These are phyloP conservation scores for Diplosphaera chodatii DNA, from an alignment of 139 green algal species.

Conservation along the genomic window DNA sequence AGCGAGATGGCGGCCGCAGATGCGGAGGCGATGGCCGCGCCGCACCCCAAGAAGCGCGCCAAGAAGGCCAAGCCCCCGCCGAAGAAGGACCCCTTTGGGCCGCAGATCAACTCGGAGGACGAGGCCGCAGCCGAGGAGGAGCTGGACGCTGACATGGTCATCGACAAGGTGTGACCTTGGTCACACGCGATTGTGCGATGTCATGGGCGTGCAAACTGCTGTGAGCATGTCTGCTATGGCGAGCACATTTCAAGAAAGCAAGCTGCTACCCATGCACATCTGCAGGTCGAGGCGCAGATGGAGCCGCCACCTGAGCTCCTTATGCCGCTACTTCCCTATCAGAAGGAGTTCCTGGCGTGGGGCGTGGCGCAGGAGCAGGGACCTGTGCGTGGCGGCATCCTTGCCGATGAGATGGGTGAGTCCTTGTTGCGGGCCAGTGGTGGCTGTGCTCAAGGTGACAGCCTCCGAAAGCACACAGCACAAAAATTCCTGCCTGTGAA, in stretches of 20 bases:
- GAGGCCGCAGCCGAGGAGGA: conserved; percentile 19
- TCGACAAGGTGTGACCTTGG: conserved; percentile 14
- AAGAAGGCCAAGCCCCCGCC: not conserved
- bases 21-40: not conserved
- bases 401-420: conserved; percentile 74
- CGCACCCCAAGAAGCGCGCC: not conserved
- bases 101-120: not conserved
- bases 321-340: conserved; percentile 87
- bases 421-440: too few relatives aligned
- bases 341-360: conserved; percentile 87
- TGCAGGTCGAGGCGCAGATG: conserved; percentile 27
- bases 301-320: conserved; percentile 66
- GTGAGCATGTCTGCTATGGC: too few relatives aligned
- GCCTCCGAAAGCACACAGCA: too few relatives aligned
- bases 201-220: too few relatives aligned
- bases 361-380: conserved; percentile 66
- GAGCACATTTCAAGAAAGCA: too few relatives aligned
- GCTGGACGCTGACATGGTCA: conserved; percentile 16
- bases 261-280: not conserved
- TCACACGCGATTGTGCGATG: not conserved
- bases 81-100: not conserved
- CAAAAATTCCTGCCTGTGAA: too few relatives aligned
- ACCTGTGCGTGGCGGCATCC: conserved; percentile 67
- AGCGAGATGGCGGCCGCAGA: not conserved
- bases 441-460: too few relatives aligned